Conservation (phyloP, 2,329 filamentous ascomycete genomes). For the Fusarium decemcellulare region DNA sequence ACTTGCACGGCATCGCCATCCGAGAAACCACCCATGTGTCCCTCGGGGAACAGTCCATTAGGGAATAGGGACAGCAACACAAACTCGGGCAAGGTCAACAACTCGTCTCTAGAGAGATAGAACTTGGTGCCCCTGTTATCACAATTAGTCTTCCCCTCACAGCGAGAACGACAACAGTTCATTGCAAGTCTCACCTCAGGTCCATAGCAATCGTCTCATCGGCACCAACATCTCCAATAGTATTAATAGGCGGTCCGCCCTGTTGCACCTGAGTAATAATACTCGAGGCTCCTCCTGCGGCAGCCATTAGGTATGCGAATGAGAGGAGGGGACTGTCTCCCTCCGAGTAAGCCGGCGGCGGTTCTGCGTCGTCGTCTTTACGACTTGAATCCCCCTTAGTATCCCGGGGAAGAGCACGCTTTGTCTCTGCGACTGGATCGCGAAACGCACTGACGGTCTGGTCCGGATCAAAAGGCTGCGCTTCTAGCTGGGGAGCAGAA, state of each 20-base stretch:
- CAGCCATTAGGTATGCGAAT: conserved; percentile 98
- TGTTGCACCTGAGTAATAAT: conserved; percentile 99
- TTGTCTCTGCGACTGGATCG: conserved; percentile 79
- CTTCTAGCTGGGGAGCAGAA: conserved; percentile 45
- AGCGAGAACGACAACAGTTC: background rate
- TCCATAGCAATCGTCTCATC: conserved; percentile 98
- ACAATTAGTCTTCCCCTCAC: conserved; percentile 42
- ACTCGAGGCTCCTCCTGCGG: conserved; percentile 95
- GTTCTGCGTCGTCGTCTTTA: conserved; percentile 89
- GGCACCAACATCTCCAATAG: conserved; percentile 86
- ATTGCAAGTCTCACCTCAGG: conserved; percentile 76
- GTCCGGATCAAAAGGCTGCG: conserved; percentile 55
- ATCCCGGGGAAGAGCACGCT: conserved; percentile 86
- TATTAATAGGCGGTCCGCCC: conserved; percentile 89
- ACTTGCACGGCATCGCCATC: conserved; percentile 97
- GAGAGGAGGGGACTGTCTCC: conserved; percentile 91
- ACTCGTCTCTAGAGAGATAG: conserved; percentile 92
- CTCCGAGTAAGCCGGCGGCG: conserved; percentile 96
- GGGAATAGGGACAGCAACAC: conserved; percentile 97
- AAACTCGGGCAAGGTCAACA: conserved; percentile 96
- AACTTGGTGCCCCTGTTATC: conserved; percentile 86
- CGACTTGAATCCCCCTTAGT: conserved; percentile 81
- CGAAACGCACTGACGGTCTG: conserved; percentile 58
- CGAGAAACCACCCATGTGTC: conserved; percentile 92
- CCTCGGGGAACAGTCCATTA: conserved; percentile 97